Base-by-base conservation (phyloP, 1,284 basidiomycete genomes). In the Hymenochaete sp. region DNA sequence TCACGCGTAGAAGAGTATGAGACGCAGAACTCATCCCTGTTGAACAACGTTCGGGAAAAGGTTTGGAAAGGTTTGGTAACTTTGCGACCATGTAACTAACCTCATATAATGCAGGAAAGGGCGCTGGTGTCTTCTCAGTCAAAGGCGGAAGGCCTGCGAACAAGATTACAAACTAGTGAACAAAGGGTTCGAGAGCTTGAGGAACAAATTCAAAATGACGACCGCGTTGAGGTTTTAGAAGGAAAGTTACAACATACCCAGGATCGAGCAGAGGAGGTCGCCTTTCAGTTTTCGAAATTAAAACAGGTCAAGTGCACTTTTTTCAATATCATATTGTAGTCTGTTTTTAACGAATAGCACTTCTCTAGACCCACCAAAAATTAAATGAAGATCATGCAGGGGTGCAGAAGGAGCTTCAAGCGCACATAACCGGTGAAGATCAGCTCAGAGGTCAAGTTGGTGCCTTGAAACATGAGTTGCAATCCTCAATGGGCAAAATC, bases 201-300 rank as follows among this genome's bases (percentile, higher is more conserved):
- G 55, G 86, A 88, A 53, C 83, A 85, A 52, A 80, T 88, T 21
- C 75, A 88, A 58, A 77, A 74, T 51, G 85, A 89, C 56, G 84
- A 89, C 60, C 78, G 82, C 27, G 77, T 78, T 16, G 85, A 87
- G 54, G 69, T 71, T 33, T 62, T 88, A 29, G 84, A 88, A 56
- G 64, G 65, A 35, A 81, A 79, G 3, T 62, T 89, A 42, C 79
- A 79, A 57, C 79, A 86, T 54, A 80, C 79, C 24, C 82, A 86
- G 54, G 77, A 88, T 57, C 80, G 79, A 47, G 81, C 81, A 2
- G 84, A 85, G 49, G 83, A 87, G 56, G 70, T 88, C 3, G 84
- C 87, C 54, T 82, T 85, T 54, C 82, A 84, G 55, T 64, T 89
- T 13, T 78, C 80, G 14, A 85, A 82, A 57, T 62, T 82, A 33